Base-by-base conservation (phyloP, 1,139 yeast genomes). In the Saccharomyces hybrid region DNA sequence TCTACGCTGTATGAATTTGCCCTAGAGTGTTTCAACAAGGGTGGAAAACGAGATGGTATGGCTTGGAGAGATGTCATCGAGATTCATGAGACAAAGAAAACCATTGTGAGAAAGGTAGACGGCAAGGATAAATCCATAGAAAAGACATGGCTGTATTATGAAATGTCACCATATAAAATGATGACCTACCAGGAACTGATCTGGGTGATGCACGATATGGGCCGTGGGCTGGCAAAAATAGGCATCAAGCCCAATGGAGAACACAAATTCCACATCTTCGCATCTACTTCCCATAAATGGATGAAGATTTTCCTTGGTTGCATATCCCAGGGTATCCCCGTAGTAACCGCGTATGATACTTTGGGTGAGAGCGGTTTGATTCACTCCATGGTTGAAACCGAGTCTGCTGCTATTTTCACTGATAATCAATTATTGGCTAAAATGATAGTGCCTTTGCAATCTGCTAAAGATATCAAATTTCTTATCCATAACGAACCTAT, bases 311-410 rank as follows among this genome's bases (percentile, higher is more conserved):
- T 85, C 61, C 72, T 90, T 61, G 96, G 91, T 16, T 78, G 88
- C 52, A 80, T 82, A 64, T 75, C 89, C 56, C 96, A 90, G 72
- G 74, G 81, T 53, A 83, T 95, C 57, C 88, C 98, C 26, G 80
- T 88, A 58, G 99, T 90, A 48, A 95, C 99, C 28, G 98, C 99
- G 44, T 93, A 93, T 71, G 99, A 93, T 71, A 91, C 99, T 46
- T 78, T 93, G 60, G 99, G 99, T 57, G 96, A 89, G 71, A 80
- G 81, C 47, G 99, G 99, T 42, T 79, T 93, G 67, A 86, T 85
- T 56, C 96, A 88, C 71, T 89, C 97, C 5, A 77, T 93, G 67
- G 77, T 79, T 47, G 88, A 91, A 73, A 88, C 98, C 5, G 88
- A 78, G 51, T 82, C 96, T 25, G 77, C 72, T 53, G 96, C 84